Evolutionary conservation across 2,329 filamentous ascomycete species (phyloP), one percentile per base, ranked within the genome.

Genomic region (Pestalotiopsis sp.): DNA sequence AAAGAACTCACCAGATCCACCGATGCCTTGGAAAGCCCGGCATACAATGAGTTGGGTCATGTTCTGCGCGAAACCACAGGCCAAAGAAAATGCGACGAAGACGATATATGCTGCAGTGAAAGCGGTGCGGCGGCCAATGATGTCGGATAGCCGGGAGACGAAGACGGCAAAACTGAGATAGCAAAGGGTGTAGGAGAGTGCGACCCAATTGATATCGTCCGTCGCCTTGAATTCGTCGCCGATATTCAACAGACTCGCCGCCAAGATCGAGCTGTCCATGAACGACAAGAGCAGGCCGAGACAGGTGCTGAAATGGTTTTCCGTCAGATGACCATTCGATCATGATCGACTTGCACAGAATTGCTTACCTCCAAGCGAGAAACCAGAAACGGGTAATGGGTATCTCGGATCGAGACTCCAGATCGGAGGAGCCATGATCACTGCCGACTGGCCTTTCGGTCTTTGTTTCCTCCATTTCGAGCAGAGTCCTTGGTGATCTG

Each of bases 181-280:
- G 12, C 86, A 79, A 25, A 90, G 78, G 0, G 86, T 87, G 71
- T 89, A 89, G 6, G 86, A 79, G 49, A 90, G 78, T 0, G 85
- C 85, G 0, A 89, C 82, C 85, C 86, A 88, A 72, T 86, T 88
- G 66, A 87, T 81, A 3, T 72, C 73, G 12, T 80, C 76, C 2
- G 86, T 71, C 14, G 81, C 79, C 12, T 81, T 67, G 61, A 90
- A 86, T 3, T 90, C 85, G 17, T 73, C 74, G 1, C 84, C 85
- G 61, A 90, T 90, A n/a, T 80, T 81, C 72, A 86, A 86, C 11
- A 90, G 76, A 59, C 85, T 86, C 13, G 88, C 90, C 1, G 88
- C 87, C 1, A 90, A 85, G 49, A 90, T 89, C 3, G 87, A 87
- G 1, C 85, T 84, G 74, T 90, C 88, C n/a, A 89, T 75, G 72